Evolutionary conservation across 78 protist genomes (phyloP).

Genomic region (Isochrysis galbana): DNA sequence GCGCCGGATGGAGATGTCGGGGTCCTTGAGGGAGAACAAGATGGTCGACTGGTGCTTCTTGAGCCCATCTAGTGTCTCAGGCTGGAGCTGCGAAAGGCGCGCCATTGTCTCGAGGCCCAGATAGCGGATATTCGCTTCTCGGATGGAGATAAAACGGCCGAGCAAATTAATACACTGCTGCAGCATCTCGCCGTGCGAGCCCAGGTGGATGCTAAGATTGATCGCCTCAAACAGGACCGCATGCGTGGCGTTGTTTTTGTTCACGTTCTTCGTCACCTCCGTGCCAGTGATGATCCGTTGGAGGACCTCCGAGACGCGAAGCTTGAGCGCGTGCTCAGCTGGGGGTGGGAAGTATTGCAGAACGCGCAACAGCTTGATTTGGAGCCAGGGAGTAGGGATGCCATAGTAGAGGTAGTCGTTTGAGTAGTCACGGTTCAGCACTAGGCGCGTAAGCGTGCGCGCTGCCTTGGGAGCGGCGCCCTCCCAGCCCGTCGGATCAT

Average conservation of each 20-base stretch:
- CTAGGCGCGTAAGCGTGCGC: slow-evolving; percentile 49
- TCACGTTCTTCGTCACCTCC: slow-evolving; percentile 68
- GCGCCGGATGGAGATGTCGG: slow-evolving; percentile 69
- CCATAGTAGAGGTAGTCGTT: slow-evolving; percentile 89
- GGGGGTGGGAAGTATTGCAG: slow-evolving; percentile 88
- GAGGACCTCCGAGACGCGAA: slow-evolving; percentile 42
- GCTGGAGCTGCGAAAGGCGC: slow-evolving; percentile 10
- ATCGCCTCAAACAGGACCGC: slow-evolving; percentile 93
- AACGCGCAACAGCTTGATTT: slow-evolving; percentile 88
- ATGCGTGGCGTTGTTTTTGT: slow-evolving; percentile 82
- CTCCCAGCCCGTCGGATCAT: slow-evolving; percentile 18
- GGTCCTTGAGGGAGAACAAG: slow-evolving; percentile 55
- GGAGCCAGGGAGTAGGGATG: slow-evolving; percentile 92
- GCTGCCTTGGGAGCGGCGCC: slow-evolving; percentile 40
- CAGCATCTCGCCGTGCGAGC: background rate
- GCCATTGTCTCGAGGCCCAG: slow-evolving; percentile 84
- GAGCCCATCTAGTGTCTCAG: slow-evolving; percentile 10
- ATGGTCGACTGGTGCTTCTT: slow-evolving; percentile 48
- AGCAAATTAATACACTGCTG: slow-evolving; percentile 58
- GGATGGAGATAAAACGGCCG: slow-evolving; percentile 76
- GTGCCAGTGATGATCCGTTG: slow-evolving; percentile 68
- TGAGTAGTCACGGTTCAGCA: slow-evolving; percentile 55
- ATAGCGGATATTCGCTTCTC: slow-evolving; percentile 90
- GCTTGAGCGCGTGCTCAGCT: background rate
- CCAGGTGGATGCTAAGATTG: slow-evolving; percentile 72